Conservation (phyloP, 306 rosid genomes). For the Quillaja saponaria region DNA sequence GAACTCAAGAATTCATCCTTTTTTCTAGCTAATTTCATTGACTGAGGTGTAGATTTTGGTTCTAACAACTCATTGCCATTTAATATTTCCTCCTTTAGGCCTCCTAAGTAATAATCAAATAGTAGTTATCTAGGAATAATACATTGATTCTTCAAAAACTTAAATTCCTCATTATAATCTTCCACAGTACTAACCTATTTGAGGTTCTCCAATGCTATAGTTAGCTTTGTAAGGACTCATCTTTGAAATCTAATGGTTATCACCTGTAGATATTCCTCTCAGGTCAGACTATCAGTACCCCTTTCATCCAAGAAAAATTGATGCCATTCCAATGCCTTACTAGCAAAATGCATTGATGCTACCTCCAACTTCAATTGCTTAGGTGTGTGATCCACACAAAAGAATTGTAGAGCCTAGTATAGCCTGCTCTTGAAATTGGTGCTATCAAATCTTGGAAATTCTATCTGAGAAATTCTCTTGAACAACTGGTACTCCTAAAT, state of each 20-base stretch:
- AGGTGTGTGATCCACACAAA: neutral
- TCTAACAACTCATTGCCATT: neutral
- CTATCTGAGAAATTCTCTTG: neutral
- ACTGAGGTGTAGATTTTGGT: neutral
- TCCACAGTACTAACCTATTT: neutral
- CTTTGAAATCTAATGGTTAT: neutral
- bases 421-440: neutral
- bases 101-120: neutral
- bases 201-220: neutral
- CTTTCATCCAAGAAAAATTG: neutral
- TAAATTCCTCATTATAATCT: neutral
- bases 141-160: too few species aligned
- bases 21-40: neutral
- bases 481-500: neutral
- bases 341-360: neutral
- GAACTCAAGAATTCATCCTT: neutral
- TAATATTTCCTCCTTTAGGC: neutral
- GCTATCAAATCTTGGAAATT: neutral
- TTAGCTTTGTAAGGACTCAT: neutral
- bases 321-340: neutral
- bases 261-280: neutral
- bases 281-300: neutral
- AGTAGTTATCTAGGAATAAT: neutral
- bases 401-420: neutral
- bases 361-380: too few species aligned